Evolutionary conservation across 768 basidiomycete genomes (phyloP), one percentile per base, ranked within the genome.

Genomic region (Termitomyces sp.): DNA sequence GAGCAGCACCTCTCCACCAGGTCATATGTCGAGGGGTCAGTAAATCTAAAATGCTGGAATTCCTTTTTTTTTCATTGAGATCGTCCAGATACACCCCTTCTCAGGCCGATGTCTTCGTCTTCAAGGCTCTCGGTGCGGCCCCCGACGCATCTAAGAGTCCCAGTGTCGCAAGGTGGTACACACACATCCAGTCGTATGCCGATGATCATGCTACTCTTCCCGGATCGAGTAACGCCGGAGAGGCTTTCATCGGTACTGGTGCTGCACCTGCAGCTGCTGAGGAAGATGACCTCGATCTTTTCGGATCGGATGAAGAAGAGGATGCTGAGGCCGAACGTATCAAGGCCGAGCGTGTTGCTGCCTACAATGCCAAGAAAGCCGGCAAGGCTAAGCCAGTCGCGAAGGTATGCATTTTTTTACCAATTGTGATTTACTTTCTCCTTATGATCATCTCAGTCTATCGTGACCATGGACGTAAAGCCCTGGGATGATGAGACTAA

Each of bases 401-500:
- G 69, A 98, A 98, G 84, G 91, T 91, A 37, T 47, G 46, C 31
- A 7, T 55, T 24, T 47, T 39, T 39, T 56, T 54, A 13, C 58
- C 55, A 41, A 9, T 4, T n/a, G 41, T 31, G 61, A 42, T 50
- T 24, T 52, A 44, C 60, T 37, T 41, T 50, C 16, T 42, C 45
- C 65, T 52, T 18, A 58, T 33, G 30, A 36, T 45, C 33, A 47
- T 30, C 49, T 20, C 73, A 98, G 94, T 98, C 97, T 65, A 87
- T 99, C 61, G 97, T 99, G 53, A 99, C 96, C 49, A 78, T 98
- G 66, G 96, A 98, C 66, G 95, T 99, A 62, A 99, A 99, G 78
- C 95, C 96, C 42, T 97, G 95, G 96, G 96, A 98, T 72, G 96
- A 98, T 70, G 95, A 97, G 79, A 99, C 97, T 53, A 93, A 98